Evolutionary conservation across 2,329 filamentous ascomycete species (phyloP).

Genomic region (Talaromyces islandicus): DNA sequence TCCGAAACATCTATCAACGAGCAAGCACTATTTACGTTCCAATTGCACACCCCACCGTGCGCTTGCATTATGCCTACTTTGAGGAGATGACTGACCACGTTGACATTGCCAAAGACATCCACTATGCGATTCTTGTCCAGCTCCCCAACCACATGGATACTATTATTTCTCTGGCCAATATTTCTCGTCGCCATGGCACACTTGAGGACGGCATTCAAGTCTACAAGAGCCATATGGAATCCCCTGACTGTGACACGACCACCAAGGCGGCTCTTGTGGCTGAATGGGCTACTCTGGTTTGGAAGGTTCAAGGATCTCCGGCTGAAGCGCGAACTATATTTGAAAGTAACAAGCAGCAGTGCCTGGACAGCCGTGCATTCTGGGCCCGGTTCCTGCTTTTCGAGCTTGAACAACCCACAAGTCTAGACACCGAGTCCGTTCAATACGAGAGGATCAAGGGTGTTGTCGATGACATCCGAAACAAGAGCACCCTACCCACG

Average conservation of each 20-base stretch:
- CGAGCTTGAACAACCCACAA: slow-evolving; percentile 76
- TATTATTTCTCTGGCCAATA: slow-evolving; percentile 79
- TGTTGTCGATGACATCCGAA: slow-evolving; percentile 69
- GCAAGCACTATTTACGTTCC: slow-evolving; percentile 82
- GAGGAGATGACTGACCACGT: slow-evolving; percentile 77
- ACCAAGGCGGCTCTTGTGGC: slow-evolving; percentile 82
- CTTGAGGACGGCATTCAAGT: slow-evolving; percentile 79
- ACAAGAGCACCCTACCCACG: slow-evolving; percentile 64
- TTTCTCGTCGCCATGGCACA: slow-evolving; percentile 75
- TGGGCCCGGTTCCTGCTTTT: slow-evolving; percentile 88
- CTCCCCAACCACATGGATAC: slow-evolving; percentile 81
- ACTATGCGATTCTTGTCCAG: slow-evolving; percentile 68
- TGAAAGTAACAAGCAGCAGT: slow-evolving; percentile 74
- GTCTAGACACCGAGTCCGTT: slow-evolving; percentile 55
- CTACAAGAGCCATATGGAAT: slow-evolving; percentile 74
- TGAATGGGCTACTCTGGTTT: slow-evolving; percentile 80
- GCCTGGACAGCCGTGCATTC: slow-evolving; percentile 78
- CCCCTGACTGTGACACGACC: slow-evolving; percentile 63
- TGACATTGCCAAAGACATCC: slow-evolving; percentile 76
- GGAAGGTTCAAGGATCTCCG: slow-evolving; percentile 76
- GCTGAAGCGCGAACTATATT: slow-evolving; percentile 81
- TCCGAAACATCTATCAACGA: slow-evolving; percentile 84
- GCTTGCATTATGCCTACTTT: slow-evolving; percentile 89
- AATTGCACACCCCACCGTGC: slow-evolving; percentile 74
- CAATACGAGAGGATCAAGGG: slow-evolving; percentile 71